phyloP scores from a whole-genome alignment of 2,329 filamentous ascomycete genomes.

The Pseudocercospora crystallina region DNA sequence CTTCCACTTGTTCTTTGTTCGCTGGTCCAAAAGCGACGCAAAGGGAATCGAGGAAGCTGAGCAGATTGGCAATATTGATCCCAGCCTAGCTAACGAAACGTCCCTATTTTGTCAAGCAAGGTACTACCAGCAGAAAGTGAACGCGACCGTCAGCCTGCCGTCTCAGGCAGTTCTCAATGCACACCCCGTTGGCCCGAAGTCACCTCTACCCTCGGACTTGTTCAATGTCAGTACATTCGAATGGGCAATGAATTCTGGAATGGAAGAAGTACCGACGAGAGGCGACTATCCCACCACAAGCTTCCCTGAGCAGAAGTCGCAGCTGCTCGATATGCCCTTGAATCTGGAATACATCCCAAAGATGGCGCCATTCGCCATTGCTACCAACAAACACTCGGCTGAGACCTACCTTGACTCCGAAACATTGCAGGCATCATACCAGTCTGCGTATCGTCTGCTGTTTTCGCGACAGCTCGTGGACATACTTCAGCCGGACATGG shows the following conservation, averaged over 20 bases:
- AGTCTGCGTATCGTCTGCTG: slow-evolving; percentile 44
- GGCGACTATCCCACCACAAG: slow-evolving; percentile 21
- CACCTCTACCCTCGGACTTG: slow-evolving; percentile 22
- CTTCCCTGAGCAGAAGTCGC: slow-evolving; percentile 25
- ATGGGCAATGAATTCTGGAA: slow-evolving; percentile 32
- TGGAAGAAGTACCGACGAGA: slow-evolving; percentile 5
- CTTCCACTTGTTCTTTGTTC: slow-evolving; percentile 43
- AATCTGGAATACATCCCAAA: slow-evolving; percentile 29
- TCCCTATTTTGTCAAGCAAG: slow-evolving; percentile 45
- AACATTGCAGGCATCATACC: slow-evolving; percentile 37
- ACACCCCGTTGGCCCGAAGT: slow-evolving; percentile 24
- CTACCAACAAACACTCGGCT: slow-evolving; percentile 24
- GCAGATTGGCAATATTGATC: neutral
- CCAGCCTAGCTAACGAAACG: slow-evolving; percentile 25
- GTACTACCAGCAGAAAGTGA: slow-evolving; percentile 51
- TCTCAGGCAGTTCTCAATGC: slow-evolving; percentile 22
- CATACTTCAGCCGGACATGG: slow-evolving; percentile 25
- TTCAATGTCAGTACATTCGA: slow-evolving; percentile 41
- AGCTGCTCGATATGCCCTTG: slow-evolving; percentile 23
- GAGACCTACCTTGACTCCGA: slow-evolving; percentile 38
- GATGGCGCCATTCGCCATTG: slow-evolving; percentile 43
- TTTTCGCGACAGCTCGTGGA: slow-evolving; percentile 41
- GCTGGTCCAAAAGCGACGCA: slow-evolving; percentile 27
- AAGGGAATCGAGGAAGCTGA: neutral
- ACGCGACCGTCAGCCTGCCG: slow-evolving; percentile 40